These are phyloP conservation scores for Crithidia fasciculata DNA, from an alignment of 208 protist species.

Conservation along the genomic window DNA sequence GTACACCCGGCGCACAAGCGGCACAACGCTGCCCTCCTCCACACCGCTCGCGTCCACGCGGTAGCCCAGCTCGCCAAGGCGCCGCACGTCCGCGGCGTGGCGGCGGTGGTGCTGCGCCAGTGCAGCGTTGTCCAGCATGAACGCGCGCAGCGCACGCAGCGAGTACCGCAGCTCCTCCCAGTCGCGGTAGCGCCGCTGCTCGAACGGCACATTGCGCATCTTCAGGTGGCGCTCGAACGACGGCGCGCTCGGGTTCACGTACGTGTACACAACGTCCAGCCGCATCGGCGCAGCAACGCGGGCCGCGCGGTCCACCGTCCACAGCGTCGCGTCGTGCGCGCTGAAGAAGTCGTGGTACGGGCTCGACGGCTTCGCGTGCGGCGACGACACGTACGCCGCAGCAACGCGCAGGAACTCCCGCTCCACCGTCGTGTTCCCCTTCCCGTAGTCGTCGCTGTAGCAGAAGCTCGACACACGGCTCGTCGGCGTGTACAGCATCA, in stretches of 20 bases:
- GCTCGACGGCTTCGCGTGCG: constrained; percentile 11
- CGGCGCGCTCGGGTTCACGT: constrained; percentile 52
- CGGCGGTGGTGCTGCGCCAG: constrained; percentile 33
- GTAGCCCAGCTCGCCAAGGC: constrained; percentile 30
- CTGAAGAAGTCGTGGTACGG: constrained; percentile 49
- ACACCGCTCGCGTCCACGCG: constrained; percentile 25
- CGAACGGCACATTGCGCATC: constrained; percentile 27
- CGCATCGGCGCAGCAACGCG: constrained; percentile 39
- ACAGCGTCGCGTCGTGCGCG: constrained; percentile 43
- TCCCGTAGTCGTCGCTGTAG: constrained; percentile 15
- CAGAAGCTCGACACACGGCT: constrained; percentile 9
- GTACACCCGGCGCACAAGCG: constrained; percentile 41
- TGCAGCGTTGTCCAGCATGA: constrained; percentile 29
- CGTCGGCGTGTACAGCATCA: constrained; percentile 38
- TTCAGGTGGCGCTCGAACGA: constrained; percentile 36
- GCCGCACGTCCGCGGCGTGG: constrained; percentile 26
- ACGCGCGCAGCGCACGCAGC: constrained; percentile 42
- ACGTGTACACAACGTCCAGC: constrained; percentile 65
- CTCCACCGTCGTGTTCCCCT: constrained; percentile 8
- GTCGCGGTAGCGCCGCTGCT: constrained; percentile 42
- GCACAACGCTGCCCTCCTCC: constrained; percentile 16
- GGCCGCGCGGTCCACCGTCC: constrained; percentile 36
- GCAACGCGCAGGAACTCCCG: constrained; percentile 32
- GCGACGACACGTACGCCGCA: constrained; percentile 44
- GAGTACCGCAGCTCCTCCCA: constrained; percentile 70